phyloP scores from a whole-genome alignment of 2,329 filamentous ascomycete genomes.

The Magnaporthales sp. region DNA sequence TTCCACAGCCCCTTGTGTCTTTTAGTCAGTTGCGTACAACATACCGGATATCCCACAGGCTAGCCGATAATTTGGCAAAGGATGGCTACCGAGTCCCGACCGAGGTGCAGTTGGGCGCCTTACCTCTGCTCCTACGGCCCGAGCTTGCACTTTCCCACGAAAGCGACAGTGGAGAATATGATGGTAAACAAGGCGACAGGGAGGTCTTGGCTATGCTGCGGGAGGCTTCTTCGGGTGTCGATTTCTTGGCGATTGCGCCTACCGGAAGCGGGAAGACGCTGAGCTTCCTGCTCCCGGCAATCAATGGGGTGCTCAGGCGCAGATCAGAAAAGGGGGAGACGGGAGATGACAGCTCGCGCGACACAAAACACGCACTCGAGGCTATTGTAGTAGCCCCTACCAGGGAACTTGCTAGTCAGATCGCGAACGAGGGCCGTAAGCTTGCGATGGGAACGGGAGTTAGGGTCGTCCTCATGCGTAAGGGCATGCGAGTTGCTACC shows the following conservation, averaged over 20 bases:
- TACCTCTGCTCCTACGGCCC: conserved; percentile 67
- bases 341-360: conserved; percentile 6
- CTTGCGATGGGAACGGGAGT: conserved; percentile 62
- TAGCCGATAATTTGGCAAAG: conserved; percentile 71
- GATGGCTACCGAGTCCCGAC: conserved; percentile 86
- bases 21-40: conserved; percentile 64
- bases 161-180: conserved; percentile 11
- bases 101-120: conserved; percentile 81
- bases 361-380: conserved; percentile 40
- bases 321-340: conserved; percentile 26
- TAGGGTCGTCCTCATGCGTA: conserved; percentile 73
- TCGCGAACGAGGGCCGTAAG: conserved; percentile 80
- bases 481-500: conserved; percentile 64
- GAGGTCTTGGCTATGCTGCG: background rate
- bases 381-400: conserved; percentile 71
- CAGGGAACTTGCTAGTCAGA: conserved; percentile 69
- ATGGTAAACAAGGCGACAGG: background rate
- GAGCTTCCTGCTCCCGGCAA: conserved; percentile 80
- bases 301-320: conserved; percentile 63
- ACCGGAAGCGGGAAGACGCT: conserved; percentile 96
- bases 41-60: conserved; percentile 64
- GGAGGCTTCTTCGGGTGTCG: conserved; percentile 34
- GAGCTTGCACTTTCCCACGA: conserved; percentile 36
- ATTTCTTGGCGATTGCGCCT: conserved; percentile 83
- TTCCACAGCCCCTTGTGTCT: conserved; percentile 68